Base-by-base conservation (phyloP, 768 basidiomycete genomes). In the Wakefieldia striispora region DNA sequence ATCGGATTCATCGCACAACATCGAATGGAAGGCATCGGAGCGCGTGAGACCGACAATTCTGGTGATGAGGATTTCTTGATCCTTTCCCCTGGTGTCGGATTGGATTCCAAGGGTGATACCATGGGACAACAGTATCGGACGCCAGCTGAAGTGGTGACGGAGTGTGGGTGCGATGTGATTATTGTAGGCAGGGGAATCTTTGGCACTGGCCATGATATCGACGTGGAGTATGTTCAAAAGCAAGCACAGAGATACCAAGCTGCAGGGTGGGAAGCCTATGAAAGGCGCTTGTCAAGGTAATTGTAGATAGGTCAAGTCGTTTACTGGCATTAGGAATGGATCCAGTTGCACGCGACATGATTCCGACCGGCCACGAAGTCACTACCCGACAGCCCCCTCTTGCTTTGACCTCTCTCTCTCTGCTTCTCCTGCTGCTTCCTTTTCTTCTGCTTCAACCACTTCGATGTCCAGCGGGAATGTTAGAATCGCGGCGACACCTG, bases 91-190 rank as follows among this genome's bases (percentile, higher is more conserved):
- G 97, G 97, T 3, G 92, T 99, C 20, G 90, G 88, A 13, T 74
- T 97, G 40, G 90, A 90, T 54, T 63, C 66, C 12, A 82, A 79
- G 47, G 89, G 88, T 8, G 97, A 97, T 66, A 71, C 72, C 10
- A 86, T 94, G 85, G 97, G 95, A 16, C 95, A 98, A 69, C 93
- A 97, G 67, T 98, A 98, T 68, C 76, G 91, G 48, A 93, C 94
- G 4, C 97, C 97, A 2, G 70, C 78, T 27, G 78, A 95, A 65
- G 95, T 95, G 21, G 73, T 99, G 24, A 63, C 80, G 16, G 82
- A 87, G 39, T 80, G 79, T 39, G 95, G 93, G 24, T 91, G 91
- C 66, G 97, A 99, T 71, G 80, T 98, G 19, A 98, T 98, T 64
- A 98, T 99, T 51, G 97, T 99, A 40, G 97, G 97, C 24, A 76